A percentile compares a stretch with the other conserved stretches of the same genome.
Conservation (phyloP, 2,329 filamentous ascomycete genomes). For the Shiraia bambusicola region DNA sequence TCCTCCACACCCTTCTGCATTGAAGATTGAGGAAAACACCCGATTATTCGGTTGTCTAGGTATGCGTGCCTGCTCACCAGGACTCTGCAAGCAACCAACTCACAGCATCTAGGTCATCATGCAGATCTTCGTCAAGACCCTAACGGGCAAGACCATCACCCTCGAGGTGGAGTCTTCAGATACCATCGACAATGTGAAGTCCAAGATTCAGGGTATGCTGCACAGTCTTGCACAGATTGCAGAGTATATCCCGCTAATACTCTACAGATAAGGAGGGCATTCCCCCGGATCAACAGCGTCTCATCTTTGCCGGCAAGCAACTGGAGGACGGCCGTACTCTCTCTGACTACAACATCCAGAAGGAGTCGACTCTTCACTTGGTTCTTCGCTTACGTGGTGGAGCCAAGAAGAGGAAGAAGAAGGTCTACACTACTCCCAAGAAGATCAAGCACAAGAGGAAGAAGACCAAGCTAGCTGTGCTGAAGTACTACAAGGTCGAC, state of each 20-base stretch:
- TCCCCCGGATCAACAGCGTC: slow-evolving; percentile 96
- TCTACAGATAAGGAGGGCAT: slow-evolving; percentile 98
- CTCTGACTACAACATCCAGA: slow-evolving; percentile 99
- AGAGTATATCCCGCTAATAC: slow-evolving; percentile 28
- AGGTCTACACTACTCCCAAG: slow-evolving; percentile 99
- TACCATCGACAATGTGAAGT: slow-evolving; percentile 99
- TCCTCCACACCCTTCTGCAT: slow-evolving; percentile 37
- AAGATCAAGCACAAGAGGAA: slow-evolving; percentile 99
- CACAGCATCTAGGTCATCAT: slow-evolving; percentile 42
- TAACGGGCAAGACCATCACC: slow-evolving; percentile 57
- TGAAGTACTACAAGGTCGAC: slow-evolving; percentile 99
- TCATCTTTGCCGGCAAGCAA: slow-evolving; percentile 99
- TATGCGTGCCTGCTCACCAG: slow-evolving; percentile 35
- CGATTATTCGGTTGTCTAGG: slow-evolving; percentile 53
- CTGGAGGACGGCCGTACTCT: slow-evolving; percentile 99
- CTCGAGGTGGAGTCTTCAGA: slow-evolving; percentile 99
- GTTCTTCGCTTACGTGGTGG: slow-evolving; percentile 98
- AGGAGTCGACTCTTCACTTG: slow-evolving; percentile 98
- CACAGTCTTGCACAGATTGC: slow-evolving; percentile 1
- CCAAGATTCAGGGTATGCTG: slow-evolving; percentile 74
- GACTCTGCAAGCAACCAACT: slow-evolving; percentile 9
- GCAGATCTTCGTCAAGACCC: slow-evolving; percentile 50
- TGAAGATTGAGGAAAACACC: slow-evolving; percentile 63
- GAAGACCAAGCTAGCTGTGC: slow-evolving; percentile 99
- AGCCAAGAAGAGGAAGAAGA: slow-evolving; percentile 98